Percentiles rank a stretch among this genome's conserved stretches.
Conservation (phyloP, 768 basidiomycete genomes). For the Trametes maxima region DNA sequence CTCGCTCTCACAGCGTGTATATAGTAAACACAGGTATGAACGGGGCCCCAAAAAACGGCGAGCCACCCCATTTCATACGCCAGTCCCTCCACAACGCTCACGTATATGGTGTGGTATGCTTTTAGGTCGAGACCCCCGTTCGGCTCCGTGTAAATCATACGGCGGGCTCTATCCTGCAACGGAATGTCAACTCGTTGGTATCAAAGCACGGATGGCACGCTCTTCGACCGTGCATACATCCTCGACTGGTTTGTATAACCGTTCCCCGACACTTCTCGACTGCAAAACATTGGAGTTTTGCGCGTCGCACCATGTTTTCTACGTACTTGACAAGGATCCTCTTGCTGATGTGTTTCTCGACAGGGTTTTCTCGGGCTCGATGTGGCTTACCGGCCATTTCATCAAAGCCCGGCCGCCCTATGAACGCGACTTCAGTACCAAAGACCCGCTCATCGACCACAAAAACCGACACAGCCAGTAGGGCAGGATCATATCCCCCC, state of each 20-base stretch:
- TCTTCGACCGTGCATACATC: background rate
- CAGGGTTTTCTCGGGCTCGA: constrained; percentile 30
- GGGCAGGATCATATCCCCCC: background rate
- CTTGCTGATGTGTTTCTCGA: background rate
- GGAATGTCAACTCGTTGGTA: too few relatives aligned
- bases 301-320: background rate
- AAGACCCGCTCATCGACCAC: constrained; percentile 57
- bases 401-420: constrained; percentile 41
- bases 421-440: constrained; percentile 49
- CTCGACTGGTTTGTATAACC: background rate
- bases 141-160: too few relatives aligned
- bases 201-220: too few relatives aligned
- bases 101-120: too few relatives aligned
- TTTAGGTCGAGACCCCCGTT: too few relatives aligned
- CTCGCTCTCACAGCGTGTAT: too few relatives aligned
- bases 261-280: background rate
- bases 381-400: constrained; percentile 46
- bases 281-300: background rate
- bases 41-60: too few relatives aligned
- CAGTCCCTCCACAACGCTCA: too few relatives aligned
- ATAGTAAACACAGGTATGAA: too few relatives aligned
- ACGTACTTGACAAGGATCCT: too few relatives aligned
- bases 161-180: too few relatives aligned
- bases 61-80: too few relatives aligned
- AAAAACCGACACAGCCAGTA: constrained; percentile 54